Conservation (phyloP, 768 basidiomycete genomes). For the Leccinum sublutescens region DNA sequence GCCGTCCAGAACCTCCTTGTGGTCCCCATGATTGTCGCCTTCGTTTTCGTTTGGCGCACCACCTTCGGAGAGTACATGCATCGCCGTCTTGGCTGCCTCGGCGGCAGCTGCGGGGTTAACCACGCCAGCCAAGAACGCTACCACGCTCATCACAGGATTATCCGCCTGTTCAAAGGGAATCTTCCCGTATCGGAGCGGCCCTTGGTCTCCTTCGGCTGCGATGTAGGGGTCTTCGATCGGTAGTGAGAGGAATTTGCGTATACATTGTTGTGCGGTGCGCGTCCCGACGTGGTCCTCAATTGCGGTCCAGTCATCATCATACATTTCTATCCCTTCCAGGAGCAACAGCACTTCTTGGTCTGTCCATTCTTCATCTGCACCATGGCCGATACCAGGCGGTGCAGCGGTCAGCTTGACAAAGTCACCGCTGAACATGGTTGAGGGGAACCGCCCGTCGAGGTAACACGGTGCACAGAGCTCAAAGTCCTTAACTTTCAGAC, state of each 20-base stretch:
- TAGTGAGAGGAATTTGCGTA: conserved; percentile 90
- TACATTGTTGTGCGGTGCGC: conserved; percentile 89
- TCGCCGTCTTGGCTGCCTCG: conserved; percentile 87
- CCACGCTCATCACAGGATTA: conserved; percentile 98
- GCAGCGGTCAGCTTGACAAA: conserved; percentile 78
- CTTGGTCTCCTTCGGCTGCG: conserved; percentile 71
- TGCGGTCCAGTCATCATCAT: conserved; percentile 93
- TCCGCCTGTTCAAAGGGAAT: conserved; percentile 94
- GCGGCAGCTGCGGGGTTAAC: conserved; percentile 89
- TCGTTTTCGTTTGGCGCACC: conserved; percentile 41
- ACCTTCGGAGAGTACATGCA: conserved; percentile 75
- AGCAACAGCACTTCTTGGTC: conserved; percentile 88
- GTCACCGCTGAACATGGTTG: conserved; percentile 94
- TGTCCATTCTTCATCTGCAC: conserved; percentile 72
- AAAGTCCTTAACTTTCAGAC: conserved; percentile 87
- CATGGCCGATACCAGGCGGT: conserved; percentile 32
- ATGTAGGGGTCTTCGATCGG: conserved; percentile 97
- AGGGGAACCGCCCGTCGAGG: conserved; percentile 94
- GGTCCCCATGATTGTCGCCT: conserved; percentile 22
- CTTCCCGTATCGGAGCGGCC: conserved; percentile 68
- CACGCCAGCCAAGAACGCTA: conserved; percentile 93
- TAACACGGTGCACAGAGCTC: conserved; percentile 92
- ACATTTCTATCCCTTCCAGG: conserved; percentile 98
- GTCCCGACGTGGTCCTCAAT: conserved; percentile 94
- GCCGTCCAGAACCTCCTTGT: conserved; percentile 34